Percentiles rank a stretch among this genome's conserved stretches.
Evolutionary conservation across 306 rosid genomes (phyloP).

Genomic region (Sicyos edulis): DNA sequence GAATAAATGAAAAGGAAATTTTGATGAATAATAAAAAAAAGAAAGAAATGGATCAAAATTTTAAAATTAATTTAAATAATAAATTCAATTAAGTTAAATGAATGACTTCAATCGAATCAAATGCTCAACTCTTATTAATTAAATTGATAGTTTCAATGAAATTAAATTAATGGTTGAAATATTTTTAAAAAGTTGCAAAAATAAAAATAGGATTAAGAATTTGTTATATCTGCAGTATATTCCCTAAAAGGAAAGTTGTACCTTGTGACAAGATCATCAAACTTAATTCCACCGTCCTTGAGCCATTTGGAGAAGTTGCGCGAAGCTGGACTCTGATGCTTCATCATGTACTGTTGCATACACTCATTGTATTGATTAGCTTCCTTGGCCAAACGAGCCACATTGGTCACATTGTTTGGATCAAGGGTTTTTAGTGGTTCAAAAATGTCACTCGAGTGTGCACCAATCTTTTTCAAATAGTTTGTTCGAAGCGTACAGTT

Average conservation of each 20-base stretch:
- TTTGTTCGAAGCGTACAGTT: neutral
- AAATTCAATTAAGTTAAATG: too few species aligned
- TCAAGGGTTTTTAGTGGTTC: neutral
- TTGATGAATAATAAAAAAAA: too few species aligned
- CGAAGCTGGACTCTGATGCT: neutral
- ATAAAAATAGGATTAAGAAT: too few species aligned
- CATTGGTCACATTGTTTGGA: neutral
- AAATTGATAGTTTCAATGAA: too few species aligned
- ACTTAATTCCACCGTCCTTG: neutral
- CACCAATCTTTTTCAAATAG: neutral
- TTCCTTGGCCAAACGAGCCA: neutral
- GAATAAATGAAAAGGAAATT: too few species aligned
- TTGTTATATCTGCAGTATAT: too few species aligned
- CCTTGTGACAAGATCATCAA: neutral
- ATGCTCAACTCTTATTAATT: too few species aligned
- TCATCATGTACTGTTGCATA: neutral
- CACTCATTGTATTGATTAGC: neutral
- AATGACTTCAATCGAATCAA: too few species aligned
- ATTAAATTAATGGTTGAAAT: too few species aligned
- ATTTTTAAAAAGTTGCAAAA: too few species aligned
- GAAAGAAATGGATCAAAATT: too few species aligned
- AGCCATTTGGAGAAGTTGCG: neutral
- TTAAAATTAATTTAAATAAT: too few species aligned
- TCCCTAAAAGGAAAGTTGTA: neutral
- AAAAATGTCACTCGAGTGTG: neutral